Evolutionary conservation across 768 basidiomycete genomes (phyloP).

Genomic region (Pisolithus microcarpus): DNA sequence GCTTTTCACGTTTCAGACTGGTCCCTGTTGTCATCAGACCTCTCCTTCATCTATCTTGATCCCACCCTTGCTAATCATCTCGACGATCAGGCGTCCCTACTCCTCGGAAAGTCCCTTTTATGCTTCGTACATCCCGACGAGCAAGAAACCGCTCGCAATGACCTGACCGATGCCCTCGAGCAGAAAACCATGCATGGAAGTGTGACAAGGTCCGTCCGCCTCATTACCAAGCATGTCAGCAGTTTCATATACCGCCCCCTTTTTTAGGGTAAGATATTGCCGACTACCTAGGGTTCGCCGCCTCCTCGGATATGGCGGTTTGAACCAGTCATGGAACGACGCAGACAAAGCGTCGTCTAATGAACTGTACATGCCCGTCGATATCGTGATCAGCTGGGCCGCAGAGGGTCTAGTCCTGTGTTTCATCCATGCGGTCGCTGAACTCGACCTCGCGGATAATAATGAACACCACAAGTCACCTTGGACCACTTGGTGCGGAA

Average conservation of each 20-base stretch:
- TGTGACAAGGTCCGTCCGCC: conserved; percentile 56
- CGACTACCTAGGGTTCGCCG: conserved; percentile 69
- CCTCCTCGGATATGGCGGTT: conserved; percentile 60
- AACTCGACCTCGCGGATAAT: conserved; percentile 63
- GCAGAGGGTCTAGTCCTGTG: conserved; percentile 82
- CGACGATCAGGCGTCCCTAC: conserved; percentile 55
- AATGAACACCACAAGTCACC: conserved; percentile 65
- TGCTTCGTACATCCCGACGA: conserved; percentile 84
- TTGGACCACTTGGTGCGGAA: conserved; percentile 90
- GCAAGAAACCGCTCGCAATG: conserved; percentile 62
- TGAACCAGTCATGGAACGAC: conserved; percentile 48
- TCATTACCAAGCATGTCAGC: neutral
- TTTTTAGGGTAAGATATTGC: conserved; percentile 65
- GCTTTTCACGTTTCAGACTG: conserved; percentile 47
- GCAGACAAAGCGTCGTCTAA: conserved; percentile 66
- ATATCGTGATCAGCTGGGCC: conserved; percentile 87
- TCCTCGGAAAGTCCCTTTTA: conserved; percentile 66
- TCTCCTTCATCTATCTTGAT: conserved; percentile 78
- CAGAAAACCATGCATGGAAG: conserved; percentile 75
- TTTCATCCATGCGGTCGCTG: conserved; percentile 79
- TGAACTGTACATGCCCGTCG: conserved; percentile 74
- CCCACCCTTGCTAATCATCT: conserved; percentile 72
- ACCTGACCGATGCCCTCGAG: conserved; percentile 68
- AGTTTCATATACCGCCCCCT: conserved; percentile 14
- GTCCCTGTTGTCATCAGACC: conserved; percentile 68